These are phyloP conservation scores for Fraxinus quadrangulata DNA, from an alignment of 257 asterid species.

Conservation along the genomic window DNA sequence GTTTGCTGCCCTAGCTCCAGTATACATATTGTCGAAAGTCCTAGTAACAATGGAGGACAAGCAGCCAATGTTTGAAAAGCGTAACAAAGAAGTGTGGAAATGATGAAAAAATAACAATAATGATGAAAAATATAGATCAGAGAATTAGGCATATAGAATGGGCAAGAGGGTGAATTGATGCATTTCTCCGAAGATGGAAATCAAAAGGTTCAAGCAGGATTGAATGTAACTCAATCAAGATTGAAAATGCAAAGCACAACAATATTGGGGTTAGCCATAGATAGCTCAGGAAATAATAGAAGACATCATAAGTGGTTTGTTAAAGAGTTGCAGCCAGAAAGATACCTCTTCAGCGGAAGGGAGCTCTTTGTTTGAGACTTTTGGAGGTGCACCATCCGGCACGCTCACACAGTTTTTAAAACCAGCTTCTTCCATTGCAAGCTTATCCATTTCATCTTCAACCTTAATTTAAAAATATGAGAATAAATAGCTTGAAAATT, in stretches of 20 bases:
- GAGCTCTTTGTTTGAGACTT: slow-evolving; percentile 67
- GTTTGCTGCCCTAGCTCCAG: not conserved
- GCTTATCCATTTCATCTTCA: slow-evolving; percentile 99
- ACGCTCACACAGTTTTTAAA: slow-evolving; percentile 90
- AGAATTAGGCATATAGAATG: not conserved
- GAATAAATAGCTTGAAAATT: slow-evolving; percentile 25
- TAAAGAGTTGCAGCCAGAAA: slow-evolving; percentile 12
- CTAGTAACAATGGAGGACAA: slow-evolving; percentile 1
- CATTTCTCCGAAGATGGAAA: not conserved
- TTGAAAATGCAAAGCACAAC: not conserved
- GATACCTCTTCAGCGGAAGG: slow-evolving; percentile 72
- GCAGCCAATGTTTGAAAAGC: slow-evolving; percentile 16
- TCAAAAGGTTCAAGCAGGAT: slow-evolving; percentile 2
- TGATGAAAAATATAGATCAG: not conserved
- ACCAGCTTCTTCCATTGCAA: slow-evolving; percentile 99
- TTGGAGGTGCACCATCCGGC: slow-evolving; percentile 95
- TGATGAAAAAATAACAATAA: slow-evolving; percentile 8
- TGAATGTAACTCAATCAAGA: not conserved
- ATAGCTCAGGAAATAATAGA: not conserved
- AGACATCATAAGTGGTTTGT: not conserved
- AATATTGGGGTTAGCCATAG: not conserved
- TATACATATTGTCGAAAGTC: not conserved
- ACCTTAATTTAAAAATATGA: slow-evolving; percentile 49
- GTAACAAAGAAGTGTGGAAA: not conserved
- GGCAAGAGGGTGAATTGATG: slow-evolving; percentile 8